Base-by-base conservation (phyloP, 148 eudicot genomes). In the Rhododendron griersonianum region DNA sequence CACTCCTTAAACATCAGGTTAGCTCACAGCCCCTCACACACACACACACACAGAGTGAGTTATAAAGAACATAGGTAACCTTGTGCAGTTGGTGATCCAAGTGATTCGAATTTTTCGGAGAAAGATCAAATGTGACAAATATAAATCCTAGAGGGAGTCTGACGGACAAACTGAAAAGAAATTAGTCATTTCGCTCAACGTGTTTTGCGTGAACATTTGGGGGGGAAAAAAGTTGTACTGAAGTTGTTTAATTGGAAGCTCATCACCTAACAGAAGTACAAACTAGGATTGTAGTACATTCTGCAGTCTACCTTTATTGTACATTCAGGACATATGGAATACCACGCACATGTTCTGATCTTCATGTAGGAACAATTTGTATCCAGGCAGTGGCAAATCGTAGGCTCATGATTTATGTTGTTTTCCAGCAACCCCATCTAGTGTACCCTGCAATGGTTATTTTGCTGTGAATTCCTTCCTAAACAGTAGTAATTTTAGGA, bases 1-100 rank as follows among this genome's bases (percentile, higher is more conserved):
- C 88, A 85, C 65, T 65, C 90, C 74, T 81, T 93, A 81, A 86
- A 88, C 80, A 83, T 87, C 41, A 83, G 91, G 95, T 93, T 48
- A 19, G 35, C 37, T 37, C 76, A 33, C 81, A 35, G 10, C 57
- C 50, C 65, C 41, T 19, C 73, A 5, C 21, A 57, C 63, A 16
- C 23, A 4, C n/a, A 59, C 65, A 19, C 9, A 21, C 19, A 5
- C 65, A 59, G 2, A 59, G 10, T 19, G 65, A 59, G 65, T 59
- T 21, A 59, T 9, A 59, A 21, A 59, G 9, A 59, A 59, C 65
- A 59, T 59, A 59, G 63, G 65, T 59, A 21, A 59, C 9, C 25
- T 21, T 16, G 23, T 53, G 59, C 53, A 53, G 57, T 55, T 55
- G 21, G 19, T 4, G 21, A 16, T 16, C 61, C 23, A 55, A 55